A percentile compares a stretch with the other conserved stretches of the same genome.
Conservation (phyloP, 2,329 filamentous ascomycete genomes). For the Aspergillus floridensis region DNA sequence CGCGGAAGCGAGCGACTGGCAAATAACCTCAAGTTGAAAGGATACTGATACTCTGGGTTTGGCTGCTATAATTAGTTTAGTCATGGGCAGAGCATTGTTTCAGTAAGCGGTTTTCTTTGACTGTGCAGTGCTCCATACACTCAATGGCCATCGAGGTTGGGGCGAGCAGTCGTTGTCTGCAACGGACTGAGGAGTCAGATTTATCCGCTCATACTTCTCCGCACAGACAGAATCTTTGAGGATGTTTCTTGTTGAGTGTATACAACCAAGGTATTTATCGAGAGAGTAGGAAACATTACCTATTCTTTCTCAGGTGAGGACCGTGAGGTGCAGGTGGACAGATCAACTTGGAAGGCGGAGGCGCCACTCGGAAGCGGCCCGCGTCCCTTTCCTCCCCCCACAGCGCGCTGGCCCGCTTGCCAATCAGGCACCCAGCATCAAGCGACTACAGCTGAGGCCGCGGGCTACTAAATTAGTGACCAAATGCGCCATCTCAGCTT, state of each 20-base stretch:
- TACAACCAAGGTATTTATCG: too few species aligned
- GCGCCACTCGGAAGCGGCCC: neutral
- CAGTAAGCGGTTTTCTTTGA: neutral
- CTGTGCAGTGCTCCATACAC: too few species aligned
- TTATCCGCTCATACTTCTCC: too few species aligned
- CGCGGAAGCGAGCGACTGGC: neutral
- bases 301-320: neutral
- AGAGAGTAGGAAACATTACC: too few species aligned
- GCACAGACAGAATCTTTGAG: too few species aligned
- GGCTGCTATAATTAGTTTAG: neutral
- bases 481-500: neutral
- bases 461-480: neutral
- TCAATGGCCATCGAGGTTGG: too few species aligned
- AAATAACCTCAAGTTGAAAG: too few species aligned
- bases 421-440: neutral
- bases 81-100: neutral
- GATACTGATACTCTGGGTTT: neutral
- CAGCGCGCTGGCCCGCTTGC: neutral
- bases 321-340: neutral
- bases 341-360: neutral
- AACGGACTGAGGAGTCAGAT: too few species aligned
- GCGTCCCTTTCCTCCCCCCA: neutral
- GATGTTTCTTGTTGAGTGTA: too few species aligned
- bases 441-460: neutral
- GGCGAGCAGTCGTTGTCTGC: too few species aligned